These are phyloP conservation scores for Ilyonectria robusta DNA, from an alignment of 2,329 filamentous ascomycete species.

Conservation along the genomic window DNA sequence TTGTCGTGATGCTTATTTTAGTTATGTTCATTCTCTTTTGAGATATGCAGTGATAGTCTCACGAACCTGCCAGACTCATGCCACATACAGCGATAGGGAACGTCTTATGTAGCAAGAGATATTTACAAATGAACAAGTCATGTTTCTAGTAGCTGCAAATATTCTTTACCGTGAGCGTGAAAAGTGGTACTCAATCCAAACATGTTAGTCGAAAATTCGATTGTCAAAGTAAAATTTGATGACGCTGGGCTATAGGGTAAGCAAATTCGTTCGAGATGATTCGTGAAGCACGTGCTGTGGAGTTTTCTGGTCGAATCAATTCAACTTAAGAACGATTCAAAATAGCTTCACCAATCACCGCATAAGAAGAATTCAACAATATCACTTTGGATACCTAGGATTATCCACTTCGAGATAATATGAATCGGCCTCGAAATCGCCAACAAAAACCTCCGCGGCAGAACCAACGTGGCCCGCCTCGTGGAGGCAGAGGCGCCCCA, in stretches of 20 bases:
- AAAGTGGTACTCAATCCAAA: too few relatives aligned
- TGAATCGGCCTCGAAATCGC: constrained; percentile 53
- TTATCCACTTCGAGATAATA: constrained; percentile 18
- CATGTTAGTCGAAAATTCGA: neutral
- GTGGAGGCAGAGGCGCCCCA: constrained; percentile 37
- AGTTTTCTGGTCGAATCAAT: neutral
- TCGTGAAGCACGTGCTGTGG: neutral
- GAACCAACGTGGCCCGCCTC: constrained; percentile 35
- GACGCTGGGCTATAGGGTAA: neutral
- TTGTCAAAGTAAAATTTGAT: neutral
- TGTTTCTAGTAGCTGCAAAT: too few relatives aligned
- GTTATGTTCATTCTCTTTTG: too few relatives aligned
- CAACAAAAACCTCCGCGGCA: constrained; percentile 49
- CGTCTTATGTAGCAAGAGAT: too few relatives aligned
- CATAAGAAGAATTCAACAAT: neutral
- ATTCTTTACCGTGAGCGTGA: too few relatives aligned
- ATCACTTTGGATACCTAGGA: neutral
- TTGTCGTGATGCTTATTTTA: too few relatives aligned
- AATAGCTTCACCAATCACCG: neutral
- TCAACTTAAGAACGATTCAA: neutral
- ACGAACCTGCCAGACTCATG: too few relatives aligned
- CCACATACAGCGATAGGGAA: too few relatives aligned
- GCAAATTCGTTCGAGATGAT: neutral
- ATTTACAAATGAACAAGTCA: too few relatives aligned
- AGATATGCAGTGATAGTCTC: too few relatives aligned